A percentile compares a stretch with the other conserved stretches of the same genome.
phyloP scores from a whole-genome alignment of 306 rosid genomes.

The Corylus americana region DNA sequence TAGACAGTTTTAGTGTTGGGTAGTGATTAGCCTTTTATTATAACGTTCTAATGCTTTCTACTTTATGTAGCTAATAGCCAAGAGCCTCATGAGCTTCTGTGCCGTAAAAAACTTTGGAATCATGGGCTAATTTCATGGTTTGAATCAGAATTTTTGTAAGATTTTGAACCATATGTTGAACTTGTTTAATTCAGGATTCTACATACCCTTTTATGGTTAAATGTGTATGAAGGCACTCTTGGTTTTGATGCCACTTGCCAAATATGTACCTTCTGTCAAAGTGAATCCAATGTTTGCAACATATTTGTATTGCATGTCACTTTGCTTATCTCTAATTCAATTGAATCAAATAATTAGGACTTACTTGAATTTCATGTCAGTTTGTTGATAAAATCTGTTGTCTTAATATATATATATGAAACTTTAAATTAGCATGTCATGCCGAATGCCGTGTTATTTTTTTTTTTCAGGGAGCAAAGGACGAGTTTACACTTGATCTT shows the following conservation, averaged over 20 bases:
- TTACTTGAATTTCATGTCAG: not conserved
- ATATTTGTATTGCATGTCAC: not conserved
- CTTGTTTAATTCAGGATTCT: not conserved
- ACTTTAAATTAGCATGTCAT: not conserved
- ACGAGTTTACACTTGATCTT: conserved; percentile 95
- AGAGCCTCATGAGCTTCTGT: not conserved
- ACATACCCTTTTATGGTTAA: not conserved
- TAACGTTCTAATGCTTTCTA: not conserved
- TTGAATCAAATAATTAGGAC: not conserved
- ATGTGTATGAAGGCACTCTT: not conserved
- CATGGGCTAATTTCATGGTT: not conserved
- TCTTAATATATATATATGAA: not conserved
- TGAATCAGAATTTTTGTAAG: not conserved
- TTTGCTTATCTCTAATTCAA: not conserved
- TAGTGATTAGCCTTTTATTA: not conserved
- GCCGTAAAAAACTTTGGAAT: not conserved
- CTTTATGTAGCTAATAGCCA: not conserved
- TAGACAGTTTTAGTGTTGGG: not conserved
- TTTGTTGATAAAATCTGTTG: not conserved
- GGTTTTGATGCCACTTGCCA: not conserved
- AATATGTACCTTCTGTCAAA: not conserved
- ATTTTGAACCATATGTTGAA: not conserved
- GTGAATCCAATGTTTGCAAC: not conserved
- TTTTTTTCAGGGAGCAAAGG: conserved; percentile 66
- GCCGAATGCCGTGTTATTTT: conserved; percentile 4